A percentile compares a stretch with the other conserved stretches of the same genome.
These are phyloP conservation scores for Fusarium irregulare DNA, from an alignment of 2,329 filamentous ascomycete genomes.

Conservation along the genomic window DNA sequence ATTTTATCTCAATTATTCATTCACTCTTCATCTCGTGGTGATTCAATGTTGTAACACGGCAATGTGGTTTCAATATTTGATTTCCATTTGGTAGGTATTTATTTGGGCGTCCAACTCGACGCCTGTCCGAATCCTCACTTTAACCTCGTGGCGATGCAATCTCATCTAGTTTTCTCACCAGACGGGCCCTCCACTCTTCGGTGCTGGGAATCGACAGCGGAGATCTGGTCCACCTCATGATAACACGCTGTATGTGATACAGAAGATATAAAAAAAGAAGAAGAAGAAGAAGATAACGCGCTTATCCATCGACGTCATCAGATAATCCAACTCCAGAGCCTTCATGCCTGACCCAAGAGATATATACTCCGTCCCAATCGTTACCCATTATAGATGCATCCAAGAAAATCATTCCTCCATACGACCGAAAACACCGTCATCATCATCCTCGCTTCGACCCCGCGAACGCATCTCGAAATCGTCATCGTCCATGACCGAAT, in stretches of 20 bases:
- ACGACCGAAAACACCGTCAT: slow-evolving; percentile 93
- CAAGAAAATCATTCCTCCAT: slow-evolving; percentile 84
- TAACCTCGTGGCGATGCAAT: slow-evolving; percentile 73
- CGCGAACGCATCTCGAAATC: slow-evolving; percentile 71
- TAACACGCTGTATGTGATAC: slow-evolving; percentile 58
- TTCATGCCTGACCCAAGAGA: slow-evolving; percentile 48
- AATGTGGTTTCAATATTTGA: slow-evolving; percentile 39
- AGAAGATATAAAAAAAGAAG: slow-evolving; percentile 63
- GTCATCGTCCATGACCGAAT: slow-evolving; percentile 73
- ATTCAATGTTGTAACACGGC: slow-evolving; percentile 17
- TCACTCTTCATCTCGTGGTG: slow-evolving; percentile 3
- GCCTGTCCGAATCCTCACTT: slow-evolving; percentile 72
- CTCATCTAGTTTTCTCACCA: slow-evolving; percentile 48
- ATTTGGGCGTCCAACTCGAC: slow-evolving; percentile 69
- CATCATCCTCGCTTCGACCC: slow-evolving; percentile 84
- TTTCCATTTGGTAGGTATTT: slow-evolving; percentile 53
- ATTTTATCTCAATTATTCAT: not conserved
- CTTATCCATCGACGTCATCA: slow-evolving; percentile 51
- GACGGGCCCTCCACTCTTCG: slow-evolving; percentile 70
- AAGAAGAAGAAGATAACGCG: slow-evolving; percentile 52
- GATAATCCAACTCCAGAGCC: slow-evolving; percentile 50
- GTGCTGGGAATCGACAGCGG: slow-evolving; percentile 73
- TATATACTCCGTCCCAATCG: slow-evolving; percentile 44
- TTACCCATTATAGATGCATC: slow-evolving; percentile 43
- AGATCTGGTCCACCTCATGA: slow-evolving; percentile 65